Percentiles rank a stretch among this genome's conserved stretches.
Evolutionary conservation across 1,139 yeast species (phyloP).

Genomic region (Protomyces inundatus): DNA sequence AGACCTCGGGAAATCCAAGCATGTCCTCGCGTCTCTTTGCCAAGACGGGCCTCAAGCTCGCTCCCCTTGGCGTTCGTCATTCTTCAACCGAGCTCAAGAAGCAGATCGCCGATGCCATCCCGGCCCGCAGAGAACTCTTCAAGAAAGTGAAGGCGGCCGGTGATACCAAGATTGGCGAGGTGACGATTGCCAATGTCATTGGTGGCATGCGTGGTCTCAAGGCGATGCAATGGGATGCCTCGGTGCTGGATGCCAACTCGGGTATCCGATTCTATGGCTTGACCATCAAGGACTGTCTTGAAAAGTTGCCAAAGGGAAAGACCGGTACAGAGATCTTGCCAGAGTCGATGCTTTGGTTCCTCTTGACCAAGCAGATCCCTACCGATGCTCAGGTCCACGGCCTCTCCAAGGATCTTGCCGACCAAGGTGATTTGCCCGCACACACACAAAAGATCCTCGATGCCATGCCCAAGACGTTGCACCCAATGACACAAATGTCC

Average conservation of each 20-base stretch:
- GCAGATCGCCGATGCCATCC: slow-evolving; percentile 43
- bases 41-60: background rate
- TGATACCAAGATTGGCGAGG: slow-evolving; percentile 32
- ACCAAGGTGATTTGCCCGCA: slow-evolving; percentile 74
- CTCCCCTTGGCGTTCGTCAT: slow-evolving; percentile 12
- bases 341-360: slow-evolving; percentile 86
- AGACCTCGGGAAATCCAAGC: too few species aligned
- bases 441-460: slow-evolving; percentile 79
- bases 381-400: slow-evolving; percentile 67
- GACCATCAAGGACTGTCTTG: slow-evolving; percentile 51
- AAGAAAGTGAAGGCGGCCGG: slow-evolving; percentile 42
- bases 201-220: slow-evolving; percentile 57
- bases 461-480: slow-evolving; percentile 77
- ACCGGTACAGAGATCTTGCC: slow-evolving; percentile 47
- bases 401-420: slow-evolving; percentile 76
- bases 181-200: slow-evolving; percentile 45
- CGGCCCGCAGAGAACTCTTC: slow-evolving; percentile 43
- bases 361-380: slow-evolving; percentile 65
- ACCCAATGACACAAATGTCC: slow-evolving; percentile 96
- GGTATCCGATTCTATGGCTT: slow-evolving; percentile 55
- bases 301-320: slow-evolving; percentile 43
- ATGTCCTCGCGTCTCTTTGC: background rate
- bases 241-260: slow-evolving; percentile 49
- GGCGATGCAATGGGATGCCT: slow-evolving; percentile 52
- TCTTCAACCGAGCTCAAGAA: slow-evolving; percentile 36